A percentile compares a stretch with the other conserved stretches of the same genome.
Evolutionary conservation across 2,329 filamentous ascomycete species (phyloP).

Genomic region (Alternaria sp.): DNA sequence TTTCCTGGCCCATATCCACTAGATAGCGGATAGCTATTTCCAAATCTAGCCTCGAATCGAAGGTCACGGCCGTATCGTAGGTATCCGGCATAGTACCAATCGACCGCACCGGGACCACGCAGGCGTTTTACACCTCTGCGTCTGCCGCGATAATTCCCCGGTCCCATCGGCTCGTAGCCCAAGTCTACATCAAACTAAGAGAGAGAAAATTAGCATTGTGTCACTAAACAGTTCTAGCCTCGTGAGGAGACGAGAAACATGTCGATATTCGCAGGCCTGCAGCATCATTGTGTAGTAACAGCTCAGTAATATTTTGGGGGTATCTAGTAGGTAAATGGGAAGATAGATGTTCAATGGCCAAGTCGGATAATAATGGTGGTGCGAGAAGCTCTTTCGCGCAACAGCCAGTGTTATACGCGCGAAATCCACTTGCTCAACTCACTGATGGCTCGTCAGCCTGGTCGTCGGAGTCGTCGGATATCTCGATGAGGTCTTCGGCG

Average conservation of each 20-base stretch:
- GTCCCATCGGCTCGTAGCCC: neutral
- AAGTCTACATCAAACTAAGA: neutral
- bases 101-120: neutral
- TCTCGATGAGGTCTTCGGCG: constrained; percentile 35
- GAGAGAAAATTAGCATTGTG: neutral
- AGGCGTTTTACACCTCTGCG: neutral
- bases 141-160: neutral
- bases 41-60: neutral
- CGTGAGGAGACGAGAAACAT: neutral
- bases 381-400: neutral
- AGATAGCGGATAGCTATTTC: neutral
- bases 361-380: neutral
- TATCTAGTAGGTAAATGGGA: constrained; percentile 7
- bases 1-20: neutral
- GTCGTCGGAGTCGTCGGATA: constrained; percentile 42
- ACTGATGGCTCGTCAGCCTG: constrained; percentile 8
- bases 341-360: neutral
- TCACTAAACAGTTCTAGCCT: neutral
- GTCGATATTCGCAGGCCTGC: neutral
- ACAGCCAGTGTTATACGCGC: constrained; percentile 1
- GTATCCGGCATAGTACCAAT: neutral
- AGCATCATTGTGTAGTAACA: neutral
- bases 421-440: constrained; percentile 11
- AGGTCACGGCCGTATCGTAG: neutral
- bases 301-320: constrained; percentile 1